Evolutionary conservation across 768 basidiomycete species (phyloP), one percentile per base, ranked within the genome.

Genomic region (Mycena rosella): DNA sequence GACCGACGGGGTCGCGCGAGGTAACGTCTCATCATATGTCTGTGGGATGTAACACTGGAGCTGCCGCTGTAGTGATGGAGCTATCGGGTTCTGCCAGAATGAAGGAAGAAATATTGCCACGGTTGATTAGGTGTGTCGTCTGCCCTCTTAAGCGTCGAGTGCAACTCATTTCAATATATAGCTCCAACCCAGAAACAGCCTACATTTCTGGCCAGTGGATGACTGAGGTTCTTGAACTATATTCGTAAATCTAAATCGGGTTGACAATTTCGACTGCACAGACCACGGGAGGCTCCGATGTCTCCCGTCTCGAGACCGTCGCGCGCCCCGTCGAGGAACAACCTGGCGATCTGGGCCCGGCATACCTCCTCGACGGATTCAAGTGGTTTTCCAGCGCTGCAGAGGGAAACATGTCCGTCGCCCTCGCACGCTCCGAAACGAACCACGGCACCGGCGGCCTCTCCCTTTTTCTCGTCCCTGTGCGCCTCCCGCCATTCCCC

Each of bases 351-450:
- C 44, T 71, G 1, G 70, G 66, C 22, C 79, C 85, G 3, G 77
- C 82, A 54, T 91, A 91, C 75, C 80, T 73, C 22, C 76, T 93
- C 24, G 81, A 93, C 69, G 91, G 92, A 4, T 87, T 93, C 76
- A 94, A 93, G 78, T 94, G 92, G 92, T 94, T 94, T 77, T 93
- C 92, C 18, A 92, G 91, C 71, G 93, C 93, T 2, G 92, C 92
- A 0, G 93, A 94, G 71, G 88, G 90, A 68, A 82, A 94, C 65
- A 80, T 93, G 11, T 85, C 91, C 0, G 82, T 94, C 27, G 91
- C 91, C 1, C 80, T 94, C 7, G 93, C 91, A 7, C 89, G 92
- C 40, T 93, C 92, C 1, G 92, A 91, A 0, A 76, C 86, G 0
- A 65, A 75, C 29, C 70, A 82, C 15, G 92, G 93, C 8, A 89